A percentile compares a stretch with the other conserved stretches of the same genome.
These are phyloP conservation scores for Talaromyces sp. DNA, from an alignment of 2,329 filamentous ascomycete genomes.

Conservation along the genomic window DNA sequence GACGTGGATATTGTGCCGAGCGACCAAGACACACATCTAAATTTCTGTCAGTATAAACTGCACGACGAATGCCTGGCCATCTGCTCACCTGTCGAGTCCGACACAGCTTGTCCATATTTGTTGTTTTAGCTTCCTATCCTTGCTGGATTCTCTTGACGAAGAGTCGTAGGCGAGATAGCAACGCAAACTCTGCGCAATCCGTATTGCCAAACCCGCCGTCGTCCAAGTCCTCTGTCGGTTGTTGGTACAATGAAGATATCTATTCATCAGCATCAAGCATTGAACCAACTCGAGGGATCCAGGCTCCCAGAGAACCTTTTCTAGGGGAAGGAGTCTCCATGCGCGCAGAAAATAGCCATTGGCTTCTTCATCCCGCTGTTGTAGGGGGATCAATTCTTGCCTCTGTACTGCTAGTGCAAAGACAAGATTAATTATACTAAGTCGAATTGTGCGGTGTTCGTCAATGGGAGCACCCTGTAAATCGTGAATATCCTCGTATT, in stretches of 20 bases:
- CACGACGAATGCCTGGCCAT: not conserved
- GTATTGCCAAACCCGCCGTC: constrained; percentile 24
- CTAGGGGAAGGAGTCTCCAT: constrained; percentile 22
- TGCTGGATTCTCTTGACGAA: constrained; percentile 4
- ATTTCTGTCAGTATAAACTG: not conserved
- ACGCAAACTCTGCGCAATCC: constrained; percentile 25
- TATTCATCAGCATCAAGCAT: constrained; percentile 25
- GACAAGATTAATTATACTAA: constrained; percentile 23
- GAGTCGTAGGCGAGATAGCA: constrained; percentile 13
- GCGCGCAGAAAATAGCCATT: constrained; percentile 24
- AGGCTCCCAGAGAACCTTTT: constrained; percentile 24
- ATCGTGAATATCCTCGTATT: constrained; percentile 19
- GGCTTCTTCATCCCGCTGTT: constrained; percentile 20
- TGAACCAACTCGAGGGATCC: constrained; percentile 24
- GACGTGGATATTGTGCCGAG: constrained; percentile 23
- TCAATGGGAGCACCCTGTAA: not conserved
- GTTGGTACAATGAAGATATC: constrained; percentile 26
- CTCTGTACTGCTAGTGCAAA: constrained; percentile 25
- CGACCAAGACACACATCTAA: constrained; percentile 27
- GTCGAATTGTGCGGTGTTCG: not conserved
- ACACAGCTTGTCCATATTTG: constrained; percentile 25
- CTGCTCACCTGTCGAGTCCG: constrained; percentile 23
- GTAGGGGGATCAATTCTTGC: constrained; percentile 19
- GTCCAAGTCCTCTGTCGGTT: constrained; percentile 27
- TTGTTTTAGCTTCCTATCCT: constrained; percentile 17